Conservation (phyloP, 495 filamentous ascomycete species). For the Aspergillus incahuasiensis region DNA sequence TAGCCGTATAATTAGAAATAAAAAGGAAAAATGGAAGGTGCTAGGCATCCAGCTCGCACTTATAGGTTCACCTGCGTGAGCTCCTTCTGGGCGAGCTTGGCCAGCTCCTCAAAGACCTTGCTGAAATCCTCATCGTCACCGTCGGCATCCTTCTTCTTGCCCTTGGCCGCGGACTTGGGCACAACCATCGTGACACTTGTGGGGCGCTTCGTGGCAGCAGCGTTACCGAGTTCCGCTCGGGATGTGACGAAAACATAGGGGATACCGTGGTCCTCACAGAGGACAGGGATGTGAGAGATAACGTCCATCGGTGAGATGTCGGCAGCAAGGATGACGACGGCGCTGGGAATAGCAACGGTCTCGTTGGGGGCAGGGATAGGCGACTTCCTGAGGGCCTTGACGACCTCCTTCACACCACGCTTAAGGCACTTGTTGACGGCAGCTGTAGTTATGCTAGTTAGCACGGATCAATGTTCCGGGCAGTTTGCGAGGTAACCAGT, state of each 20-base stretch:
- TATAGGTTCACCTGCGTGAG: slow-evolving; percentile 44
- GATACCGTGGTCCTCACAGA: slow-evolving; percentile 95
- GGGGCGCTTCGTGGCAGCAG: slow-evolving; percentile 87
- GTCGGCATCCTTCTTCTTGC: slow-evolving; percentile 48
- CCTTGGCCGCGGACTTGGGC: slow-evolving; percentile 50
- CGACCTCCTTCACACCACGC: slow-evolving; percentile 96
- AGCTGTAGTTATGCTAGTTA: slow-evolving; percentile 47
- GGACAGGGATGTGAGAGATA: slow-evolving; percentile 92
- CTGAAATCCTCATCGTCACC: slow-evolving; percentile 61
- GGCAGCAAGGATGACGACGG: slow-evolving; percentile 85
- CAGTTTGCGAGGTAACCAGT: neutral
- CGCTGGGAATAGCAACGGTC: slow-evolving; percentile 50
- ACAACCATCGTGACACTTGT: slow-evolving; percentile 89
- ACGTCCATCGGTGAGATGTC: slow-evolving; percentile 98
- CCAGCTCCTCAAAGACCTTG: slow-evolving; percentile 66
- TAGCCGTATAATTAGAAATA: slow-evolving; percentile 23
- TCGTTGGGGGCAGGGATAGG: slow-evolving; percentile 53
- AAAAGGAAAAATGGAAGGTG: slow-evolving; percentile 23
- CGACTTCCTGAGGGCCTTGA: slow-evolving; percentile 92
- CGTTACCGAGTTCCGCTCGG: slow-evolving; percentile 84
- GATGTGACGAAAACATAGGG: slow-evolving; percentile 89
- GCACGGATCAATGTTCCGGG: slow-evolving; percentile 5
- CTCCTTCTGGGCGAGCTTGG: slow-evolving; percentile 72
- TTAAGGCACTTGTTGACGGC: slow-evolving; percentile 90
- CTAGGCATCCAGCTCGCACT: slow-evolving; percentile 14